phyloP scores from a whole-genome alignment of 805 yeast genomes.

The Sporopachydermia quercuum region DNA sequence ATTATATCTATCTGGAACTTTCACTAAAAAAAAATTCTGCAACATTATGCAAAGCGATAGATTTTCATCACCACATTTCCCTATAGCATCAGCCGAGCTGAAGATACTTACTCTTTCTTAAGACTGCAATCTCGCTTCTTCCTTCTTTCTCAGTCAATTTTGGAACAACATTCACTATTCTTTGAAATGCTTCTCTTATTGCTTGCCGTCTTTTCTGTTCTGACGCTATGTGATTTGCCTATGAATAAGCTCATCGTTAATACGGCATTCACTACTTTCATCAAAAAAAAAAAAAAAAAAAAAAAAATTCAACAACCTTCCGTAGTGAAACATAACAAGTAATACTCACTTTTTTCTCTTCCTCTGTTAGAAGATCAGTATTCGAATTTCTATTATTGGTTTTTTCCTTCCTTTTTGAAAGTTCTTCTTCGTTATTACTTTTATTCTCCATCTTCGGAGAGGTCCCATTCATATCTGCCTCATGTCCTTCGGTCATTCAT shows the following conservation, averaged over 20 bases:
- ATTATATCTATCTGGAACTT: no score
- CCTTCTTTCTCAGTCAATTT: slow-evolving; percentile 52
- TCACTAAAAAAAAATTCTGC: no score
- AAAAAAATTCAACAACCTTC: no score
- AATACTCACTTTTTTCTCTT: slow-evolving; percentile 15
- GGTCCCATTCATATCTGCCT: no score
- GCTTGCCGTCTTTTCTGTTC: slow-evolving; percentile 82
- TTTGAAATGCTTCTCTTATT: slow-evolving; percentile 69
- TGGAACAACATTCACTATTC: slow-evolving; percentile 63
- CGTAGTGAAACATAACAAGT: no score
- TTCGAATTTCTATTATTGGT: neutral
- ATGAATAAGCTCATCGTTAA: slow-evolving; percentile 2
- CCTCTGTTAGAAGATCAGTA: slow-evolving; percentile 11
- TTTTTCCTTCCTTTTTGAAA: no score
- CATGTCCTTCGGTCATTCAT: no score
- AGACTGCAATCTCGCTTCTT: slow-evolving; percentile 65
- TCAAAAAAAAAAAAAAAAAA: no score
- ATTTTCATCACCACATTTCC: neutral
- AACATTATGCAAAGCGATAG: no score
- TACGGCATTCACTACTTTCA: no score
- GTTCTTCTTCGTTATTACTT: no score
- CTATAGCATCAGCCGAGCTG: neutral
- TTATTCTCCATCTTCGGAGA: no score
- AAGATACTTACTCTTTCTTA: slow-evolving; percentile 31
- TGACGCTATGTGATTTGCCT: slow-evolving; percentile 69